Percentiles rank a stretch among this genome's conserved stretches.
These are phyloP conservation scores for Vanilla planifolia DNA, from an alignment of 106 monocot genomes.

Conservation along the genomic window DNA sequence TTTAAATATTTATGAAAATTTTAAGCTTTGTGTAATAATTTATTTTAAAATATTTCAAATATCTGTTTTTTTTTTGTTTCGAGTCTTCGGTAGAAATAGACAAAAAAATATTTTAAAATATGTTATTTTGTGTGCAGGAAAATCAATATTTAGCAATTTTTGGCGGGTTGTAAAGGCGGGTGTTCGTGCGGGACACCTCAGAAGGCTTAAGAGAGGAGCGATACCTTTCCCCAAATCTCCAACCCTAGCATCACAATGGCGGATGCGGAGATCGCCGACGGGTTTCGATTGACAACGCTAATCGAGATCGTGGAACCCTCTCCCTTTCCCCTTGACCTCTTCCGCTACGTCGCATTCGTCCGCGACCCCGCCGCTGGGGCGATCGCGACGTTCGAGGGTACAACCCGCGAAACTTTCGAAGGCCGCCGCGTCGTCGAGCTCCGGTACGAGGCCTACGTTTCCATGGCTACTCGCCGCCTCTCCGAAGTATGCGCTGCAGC, in stretches of 20 bases:
- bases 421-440: constrained; percentile 71
- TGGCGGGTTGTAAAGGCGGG: no score
- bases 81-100: no score
- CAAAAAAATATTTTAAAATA: no score
- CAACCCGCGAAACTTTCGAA: constrained; percentile 83
- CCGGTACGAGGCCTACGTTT: constrained; percentile 80
- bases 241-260: constrained; percentile 3
- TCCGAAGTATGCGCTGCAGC: constrained; percentile 32
- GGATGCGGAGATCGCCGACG: neutral
- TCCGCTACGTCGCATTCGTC: constrained; percentile 53
- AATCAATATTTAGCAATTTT: no score
- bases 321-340: constrained; percentile 31
- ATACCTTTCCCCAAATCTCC: no score
- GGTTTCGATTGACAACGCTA: constrained; percentile 28
- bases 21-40: no score
- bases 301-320: constrained; percentile 66
- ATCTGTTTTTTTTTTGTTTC: no score
- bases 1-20: no score
- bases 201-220: no score
- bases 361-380: constrained; percentile 75
- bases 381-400: constrained; percentile 90
- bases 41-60: no score
- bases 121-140: no score
- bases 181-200: no score
- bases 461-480: constrained; percentile 70